Evolutionary conservation across 768 basidiomycete species (phyloP), one percentile per base, ranked within the genome.

Genomic region (Tubosaeta brunneosetosa): DNA sequence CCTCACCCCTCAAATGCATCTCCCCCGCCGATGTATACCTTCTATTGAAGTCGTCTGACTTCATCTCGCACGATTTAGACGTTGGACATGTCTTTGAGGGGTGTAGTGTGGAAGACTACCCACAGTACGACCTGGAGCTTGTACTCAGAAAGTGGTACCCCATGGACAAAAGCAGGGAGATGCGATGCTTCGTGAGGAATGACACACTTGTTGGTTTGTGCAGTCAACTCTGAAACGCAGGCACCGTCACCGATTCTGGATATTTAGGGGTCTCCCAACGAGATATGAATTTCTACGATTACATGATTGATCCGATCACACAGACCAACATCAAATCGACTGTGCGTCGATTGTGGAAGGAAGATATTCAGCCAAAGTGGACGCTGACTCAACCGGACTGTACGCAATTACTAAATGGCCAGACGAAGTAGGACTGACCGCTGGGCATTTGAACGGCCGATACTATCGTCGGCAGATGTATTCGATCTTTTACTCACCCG

Each of bases 91-190:
- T 91, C 6, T 94, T 94, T 52, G 82, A 83, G 16, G 83, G 80
- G 0, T 90, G 89, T 59, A 31, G 25, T 25, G n/a, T 43, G 13
- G 48, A 38, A 14, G 51, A 58, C 34, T 46, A 16, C 12, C 60
- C 66, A 25, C 41, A 53, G 1, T 89, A 91, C 63, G 75, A 83
- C 25, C 74, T 90, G 5, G 94, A 98, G 65, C 80, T 98, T 10
- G 85, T 97, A 2, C 74, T 97, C 48, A 81, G 90, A 49, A 94
- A 93, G 65, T 97, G 92, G 90, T 91, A 92, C 58, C 74, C 87
- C 22, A 74, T 98, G 49, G 89, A 94, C 60, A 79, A 80, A 31
- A 83, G 88, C 55, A 80, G 93, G 44, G 94, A 98, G 68, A 69
- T 97, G 47, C 77, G 95, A 17, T 95, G 94, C 73, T 97, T 98